Evolutionary conservation across 208 protist genomes (phyloP).

Genomic region (Crithidia thermophila): DNA sequence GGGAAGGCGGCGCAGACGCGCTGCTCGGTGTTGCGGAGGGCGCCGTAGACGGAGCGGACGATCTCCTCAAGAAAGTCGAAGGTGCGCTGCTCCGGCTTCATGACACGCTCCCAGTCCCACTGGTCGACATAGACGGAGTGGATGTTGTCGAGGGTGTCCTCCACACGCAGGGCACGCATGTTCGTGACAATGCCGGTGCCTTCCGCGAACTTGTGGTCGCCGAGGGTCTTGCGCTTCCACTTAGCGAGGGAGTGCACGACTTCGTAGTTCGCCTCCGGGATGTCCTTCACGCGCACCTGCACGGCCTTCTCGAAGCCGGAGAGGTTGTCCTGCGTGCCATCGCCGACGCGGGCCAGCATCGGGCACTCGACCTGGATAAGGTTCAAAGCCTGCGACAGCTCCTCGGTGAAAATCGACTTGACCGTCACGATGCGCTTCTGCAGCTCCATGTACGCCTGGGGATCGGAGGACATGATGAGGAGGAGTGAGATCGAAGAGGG

Average conservation of each 20-base stretch:
- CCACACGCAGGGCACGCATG: conserved; percentile 88
- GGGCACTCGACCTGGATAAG: conserved; percentile 82
- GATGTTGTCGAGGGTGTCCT: conserved; percentile 87
- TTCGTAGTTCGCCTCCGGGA: conserved; percentile 78
- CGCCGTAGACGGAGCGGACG: conserved; percentile 73
- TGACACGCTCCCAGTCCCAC: conserved; percentile 94
- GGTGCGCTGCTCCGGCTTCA: conserved; percentile 57
- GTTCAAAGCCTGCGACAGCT: conserved; percentile 68
- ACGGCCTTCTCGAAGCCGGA: conserved; percentile 90
- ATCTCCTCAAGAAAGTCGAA: conserved; percentile 70
- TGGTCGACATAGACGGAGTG: conserved; percentile 94
- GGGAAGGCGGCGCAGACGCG: conserved; percentile 54
- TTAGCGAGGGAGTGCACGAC: conserved; percentile 94
- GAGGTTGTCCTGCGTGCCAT: conserved; percentile 92
- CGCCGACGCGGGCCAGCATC: conserved; percentile 77
- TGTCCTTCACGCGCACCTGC: conserved; percentile 78
- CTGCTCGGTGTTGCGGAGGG: conserved; percentile 72
- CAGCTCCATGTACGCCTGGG: conserved; percentile 54
- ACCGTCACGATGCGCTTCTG: conserved; percentile 74
- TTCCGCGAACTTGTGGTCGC: conserved; percentile 74
- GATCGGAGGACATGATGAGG: conserved; percentile 35
- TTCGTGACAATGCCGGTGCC: conserved; percentile 83
- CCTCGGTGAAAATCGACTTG: conserved; percentile 73
- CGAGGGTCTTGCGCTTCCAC: conserved; percentile 91
- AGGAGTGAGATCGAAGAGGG: background rate